Evolutionary conservation across 441 rosid genomes (phyloP), one percentile per base, ranked within the genome.

Genomic region (Brassica hybrid): DNA sequence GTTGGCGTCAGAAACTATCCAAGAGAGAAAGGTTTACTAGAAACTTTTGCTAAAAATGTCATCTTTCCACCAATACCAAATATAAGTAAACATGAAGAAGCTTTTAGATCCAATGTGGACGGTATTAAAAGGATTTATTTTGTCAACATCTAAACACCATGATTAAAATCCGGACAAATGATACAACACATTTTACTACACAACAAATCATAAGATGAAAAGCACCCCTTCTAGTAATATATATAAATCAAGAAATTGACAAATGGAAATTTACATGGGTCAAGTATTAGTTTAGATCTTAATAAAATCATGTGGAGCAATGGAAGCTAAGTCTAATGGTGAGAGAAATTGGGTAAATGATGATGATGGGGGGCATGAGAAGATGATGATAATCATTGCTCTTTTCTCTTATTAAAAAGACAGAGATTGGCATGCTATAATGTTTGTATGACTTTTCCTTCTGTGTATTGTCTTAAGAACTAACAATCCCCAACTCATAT

Each of bases 301-400:
- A 2, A 67, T 59, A 25, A 67, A 72, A 50, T 52, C 77, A 73
- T 72, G 69, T 48, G 50, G 14, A 59, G 11, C 8, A 59, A 27
- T 59, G 64, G 58, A 17, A 72, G 70, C 30, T 30, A 32, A 5
- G 62, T 50, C 52, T 64, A 63, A 32, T 64, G 23, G 57, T 16
- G 52, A 65, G 69, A 65, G 16, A 11, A 32, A 18, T 6, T 41
- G 34, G 43, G 59, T 72, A 16, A 60, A 43, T 72, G 59, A 72
- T 71, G 75, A 60, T 71, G 70, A 72, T 11, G 30, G 7, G 30
- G 76, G 69, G 69, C 54, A 73, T 63, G 71, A 25, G 54, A 62
- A 58, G 74, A 54, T 66, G 71, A 78, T 73, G 52, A 68, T 72
- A 3, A 72, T 66, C 16, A 66, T 74, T 72, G 63, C 76, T 34